Base-by-base conservation (phyloP, 106 monocot species). In the Posidonia australis region DNA sequence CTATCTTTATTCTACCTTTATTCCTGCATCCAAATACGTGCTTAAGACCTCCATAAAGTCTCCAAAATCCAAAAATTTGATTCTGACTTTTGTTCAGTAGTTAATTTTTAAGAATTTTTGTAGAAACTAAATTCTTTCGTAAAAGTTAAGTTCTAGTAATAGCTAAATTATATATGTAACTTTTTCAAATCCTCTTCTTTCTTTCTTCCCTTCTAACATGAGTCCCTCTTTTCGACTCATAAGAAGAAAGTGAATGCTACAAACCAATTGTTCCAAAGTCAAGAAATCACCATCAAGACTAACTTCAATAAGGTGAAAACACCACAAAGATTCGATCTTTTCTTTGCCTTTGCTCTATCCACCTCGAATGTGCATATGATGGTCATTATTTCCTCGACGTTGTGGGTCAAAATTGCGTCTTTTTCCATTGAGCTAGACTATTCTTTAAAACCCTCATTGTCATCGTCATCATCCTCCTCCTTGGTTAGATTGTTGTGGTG, bases 171-270 rank as follows among this genome's bases (percentile, higher is more conserved):
- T n/a, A n/a, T n/a, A n/a, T n/a, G n/a, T n/a, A n/a, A n/a, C n/a
- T n/a, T n/a, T n/a, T n/a, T n/a, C n/a, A n/a, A n/a, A n/a, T n/a
- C n/a, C n/a, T n/a, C n/a, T n/a, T n/a, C n/a, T n/a, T n/a, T n/a
- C n/a, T n/a, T n/a, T n/a, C n/a, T n/a, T n/a, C n/a, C n/a, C n/a
- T n/a, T n/a, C n/a, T n/a, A n/a, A n/a, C n/a, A n/a, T n/a, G n/a
- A n/a, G n/a, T n/a, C n/a, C n/a, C n/a, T n/a, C 67, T 53, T 63
- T 17, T 59, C 76, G 4, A 90, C 84, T 90, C 96, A 98, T 25
- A 84, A 74, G 80, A 89, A 94, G 80, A 90, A 82, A 48, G 96
- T 87, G 75, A 75, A 83, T 46, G 90, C 86, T 13, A 87, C 69
- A 7, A 59, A 68, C 87, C 87, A 91, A 65, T 84, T 83, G 67